These are phyloP conservation scores for Lactifluus hygrophoroides DNA, from an alignment of 768 basidiomycete genomes.

Conservation along the genomic window DNA sequence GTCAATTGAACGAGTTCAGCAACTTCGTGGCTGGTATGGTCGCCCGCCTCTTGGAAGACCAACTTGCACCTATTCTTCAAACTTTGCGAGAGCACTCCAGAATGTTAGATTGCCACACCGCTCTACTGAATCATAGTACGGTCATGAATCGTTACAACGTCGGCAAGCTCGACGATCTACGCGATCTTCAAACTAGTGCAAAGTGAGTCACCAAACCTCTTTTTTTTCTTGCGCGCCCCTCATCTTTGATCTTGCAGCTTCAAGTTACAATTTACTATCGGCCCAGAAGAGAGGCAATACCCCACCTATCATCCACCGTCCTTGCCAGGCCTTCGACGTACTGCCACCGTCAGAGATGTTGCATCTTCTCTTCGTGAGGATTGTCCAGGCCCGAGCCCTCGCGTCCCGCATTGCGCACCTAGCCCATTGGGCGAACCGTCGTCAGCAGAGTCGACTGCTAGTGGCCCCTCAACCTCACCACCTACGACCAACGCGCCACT, in stretches of 20 bases:
- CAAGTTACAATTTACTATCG: neutral
- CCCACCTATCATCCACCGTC: neutral
- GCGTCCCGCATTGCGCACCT: neutral
- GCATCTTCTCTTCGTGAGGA: neutral
- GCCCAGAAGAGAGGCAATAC: neutral
- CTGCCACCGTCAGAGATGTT: neutral
- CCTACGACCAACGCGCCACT: neutral
- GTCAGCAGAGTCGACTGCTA: neutral
- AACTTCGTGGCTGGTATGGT: neutral
- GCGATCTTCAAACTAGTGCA: constrained; percentile 6
- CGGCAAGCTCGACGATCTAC: constrained; percentile 13
- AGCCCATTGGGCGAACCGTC: neutral
- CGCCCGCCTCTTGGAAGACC: constrained; percentile 2
- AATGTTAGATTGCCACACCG: constrained; percentile 6
- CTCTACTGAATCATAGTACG: constrained; percentile 10
- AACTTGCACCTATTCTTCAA: constrained; percentile 7
- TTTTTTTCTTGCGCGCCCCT: neutral
- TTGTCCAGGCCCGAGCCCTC: too few relatives aligned
- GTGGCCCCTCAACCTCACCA: neutral
- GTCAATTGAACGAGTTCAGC: neutral
- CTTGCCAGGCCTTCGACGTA: neutral
- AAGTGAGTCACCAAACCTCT: neutral
- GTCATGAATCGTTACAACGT: constrained; percentile 12
- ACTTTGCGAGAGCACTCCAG: constrained; percentile 10
- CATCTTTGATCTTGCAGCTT: too few relatives aligned